These are phyloP conservation scores for Phytophthora agathidicida DNA, from an alignment of 352 stramenopile genomes.

Conservation along the genomic window DNA sequence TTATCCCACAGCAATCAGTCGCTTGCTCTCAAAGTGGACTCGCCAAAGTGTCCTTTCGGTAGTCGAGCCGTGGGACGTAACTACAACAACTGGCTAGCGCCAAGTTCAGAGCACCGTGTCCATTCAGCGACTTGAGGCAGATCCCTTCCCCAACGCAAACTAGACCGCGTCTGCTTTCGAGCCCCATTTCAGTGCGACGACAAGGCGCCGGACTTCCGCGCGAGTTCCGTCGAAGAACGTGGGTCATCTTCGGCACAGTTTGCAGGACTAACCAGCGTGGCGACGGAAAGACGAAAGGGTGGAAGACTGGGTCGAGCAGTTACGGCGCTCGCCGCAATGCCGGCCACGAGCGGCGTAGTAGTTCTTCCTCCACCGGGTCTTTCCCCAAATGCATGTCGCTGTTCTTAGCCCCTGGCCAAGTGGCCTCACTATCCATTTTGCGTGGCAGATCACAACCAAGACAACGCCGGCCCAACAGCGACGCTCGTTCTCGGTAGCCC, in stretches of 20 bases:
- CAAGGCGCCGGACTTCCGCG: constrained; percentile 22
- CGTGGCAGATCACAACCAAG: constrained; percentile 34
- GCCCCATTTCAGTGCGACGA: constrained; percentile 31
- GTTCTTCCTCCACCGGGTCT: constrained; percentile 26
- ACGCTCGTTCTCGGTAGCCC: constrained; percentile 15
- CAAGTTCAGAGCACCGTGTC: constrained; percentile 11
- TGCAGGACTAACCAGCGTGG: constrained; percentile 28
- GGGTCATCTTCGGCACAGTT: constrained; percentile 39
- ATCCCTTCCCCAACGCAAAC: constrained; percentile 19
- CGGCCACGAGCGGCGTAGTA: constrained; percentile 14
- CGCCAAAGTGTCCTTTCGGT: constrained; percentile 31
- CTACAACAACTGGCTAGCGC: constrained; percentile 8
- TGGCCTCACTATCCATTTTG: constrained; percentile 37
- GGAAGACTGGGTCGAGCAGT: constrained; percentile 21
- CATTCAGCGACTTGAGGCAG: not conserved
- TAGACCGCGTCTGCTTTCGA: constrained; percentile 9
- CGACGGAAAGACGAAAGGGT: constrained; percentile 34
- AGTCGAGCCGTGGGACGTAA: constrained; percentile 21
- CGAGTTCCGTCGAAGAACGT: constrained; percentile 41
- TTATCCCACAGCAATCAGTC: constrained; percentile 24
- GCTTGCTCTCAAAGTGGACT: constrained; percentile 7
- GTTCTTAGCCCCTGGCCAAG: constrained; percentile 30
- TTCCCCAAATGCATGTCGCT: constrained; percentile 22
- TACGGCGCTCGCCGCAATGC: constrained; percentile 7
- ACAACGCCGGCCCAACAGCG: constrained; percentile 15